Percentiles rank a stretch among this genome's conserved stretches.
phyloP scores from a whole-genome alignment of 495 filamentous ascomycete species.

The Cercophora newfieldiana region DNA sequence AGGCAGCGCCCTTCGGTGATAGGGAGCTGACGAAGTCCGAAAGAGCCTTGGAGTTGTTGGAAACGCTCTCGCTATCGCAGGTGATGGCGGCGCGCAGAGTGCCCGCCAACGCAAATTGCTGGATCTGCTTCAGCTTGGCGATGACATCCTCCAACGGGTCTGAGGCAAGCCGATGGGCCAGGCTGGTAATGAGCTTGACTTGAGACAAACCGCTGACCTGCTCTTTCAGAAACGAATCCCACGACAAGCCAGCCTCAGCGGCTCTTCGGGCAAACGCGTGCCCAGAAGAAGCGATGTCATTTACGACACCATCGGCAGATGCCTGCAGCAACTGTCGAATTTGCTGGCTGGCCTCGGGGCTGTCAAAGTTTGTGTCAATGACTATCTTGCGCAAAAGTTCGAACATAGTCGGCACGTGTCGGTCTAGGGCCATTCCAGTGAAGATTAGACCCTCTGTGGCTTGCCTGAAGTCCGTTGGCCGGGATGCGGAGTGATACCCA shows the following conservation, averaged over 20 bases:
- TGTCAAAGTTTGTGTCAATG: constrained; percentile 84
- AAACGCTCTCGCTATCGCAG: constrained; percentile 69
- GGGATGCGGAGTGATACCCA: constrained; percentile 73
- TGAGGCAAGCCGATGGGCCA: constrained; percentile 52
- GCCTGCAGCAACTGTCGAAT: constrained; percentile 84
- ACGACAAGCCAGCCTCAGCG: constrained; percentile 76
- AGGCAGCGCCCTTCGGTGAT: constrained; percentile 44
- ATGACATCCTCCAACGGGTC: constrained; percentile 75
- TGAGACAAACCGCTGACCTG: constrained; percentile 85
- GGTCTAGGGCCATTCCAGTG: constrained; percentile 80
- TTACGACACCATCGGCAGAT: constrained; percentile 85
- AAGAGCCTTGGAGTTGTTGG: constrained; percentile 70
- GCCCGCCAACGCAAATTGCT: constrained; percentile 68
- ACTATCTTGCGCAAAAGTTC: constrained; percentile 77
- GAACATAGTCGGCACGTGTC: constrained; percentile 88
- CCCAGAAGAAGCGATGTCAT: constrained; percentile 82
- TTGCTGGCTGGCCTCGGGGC: constrained; percentile 72
- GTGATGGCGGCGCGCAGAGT: constrained; percentile 80
- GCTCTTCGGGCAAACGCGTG: constrained; percentile 81
- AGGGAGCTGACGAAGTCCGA: constrained; percentile 67
- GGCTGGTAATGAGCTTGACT: constrained; percentile 74
- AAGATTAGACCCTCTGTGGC: constrained; percentile 81
- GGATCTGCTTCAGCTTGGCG: constrained; percentile 82
- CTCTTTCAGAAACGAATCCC: constrained; percentile 68
- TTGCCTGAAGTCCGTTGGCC: constrained; percentile 65